These are phyloP conservation scores for Microcyclospora pomicola DNA, from an alignment of 2,329 filamentous ascomycete species.

Conservation along the genomic window DNA sequence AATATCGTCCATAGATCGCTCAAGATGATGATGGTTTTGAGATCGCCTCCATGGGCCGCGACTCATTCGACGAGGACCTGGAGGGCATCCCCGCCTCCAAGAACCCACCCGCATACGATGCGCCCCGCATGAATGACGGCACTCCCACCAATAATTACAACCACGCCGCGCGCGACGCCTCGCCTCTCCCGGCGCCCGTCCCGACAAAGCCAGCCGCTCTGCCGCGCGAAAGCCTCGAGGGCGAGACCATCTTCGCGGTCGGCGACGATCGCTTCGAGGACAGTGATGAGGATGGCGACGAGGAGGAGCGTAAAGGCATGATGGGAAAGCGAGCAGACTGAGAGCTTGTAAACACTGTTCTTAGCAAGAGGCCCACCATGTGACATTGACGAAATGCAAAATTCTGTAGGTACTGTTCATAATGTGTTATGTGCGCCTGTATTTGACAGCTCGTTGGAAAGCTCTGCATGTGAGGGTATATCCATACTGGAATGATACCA, in stretches of 20 bases:
- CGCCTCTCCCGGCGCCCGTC: conserved; percentile 40
- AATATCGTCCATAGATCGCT: conserved; percentile 46
- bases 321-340: too few relatives aligned
- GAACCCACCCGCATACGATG: conserved; percentile 11
- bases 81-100: conserved; percentile 21
- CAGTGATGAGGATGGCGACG: conserved; percentile 25
- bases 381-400: too few relatives aligned
- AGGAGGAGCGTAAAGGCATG: too few relatives aligned
- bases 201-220: conserved; percentile 35
- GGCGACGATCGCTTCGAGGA: conserved; percentile 48
- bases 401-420: too few relatives aligned
- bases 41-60: conserved; percentile 70
- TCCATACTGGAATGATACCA: too few relatives aligned
- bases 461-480: too few relatives aligned
- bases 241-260: conserved; percentile 91
- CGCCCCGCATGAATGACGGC: conserved; percentile 1
- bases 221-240: conserved; percentile 55
- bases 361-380: too few relatives aligned
- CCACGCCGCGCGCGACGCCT: conserved; percentile 22
- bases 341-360: too few relatives aligned
- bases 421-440: too few relatives aligned
- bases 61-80: conserved; percentile 44
- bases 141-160: conserved; percentile 6
- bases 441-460: too few relatives aligned
- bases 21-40: conserved; percentile 98